These are phyloP conservation scores for Arctium minus DNA, from an alignment of 129 eudicot species.

Conservation along the genomic window DNA sequence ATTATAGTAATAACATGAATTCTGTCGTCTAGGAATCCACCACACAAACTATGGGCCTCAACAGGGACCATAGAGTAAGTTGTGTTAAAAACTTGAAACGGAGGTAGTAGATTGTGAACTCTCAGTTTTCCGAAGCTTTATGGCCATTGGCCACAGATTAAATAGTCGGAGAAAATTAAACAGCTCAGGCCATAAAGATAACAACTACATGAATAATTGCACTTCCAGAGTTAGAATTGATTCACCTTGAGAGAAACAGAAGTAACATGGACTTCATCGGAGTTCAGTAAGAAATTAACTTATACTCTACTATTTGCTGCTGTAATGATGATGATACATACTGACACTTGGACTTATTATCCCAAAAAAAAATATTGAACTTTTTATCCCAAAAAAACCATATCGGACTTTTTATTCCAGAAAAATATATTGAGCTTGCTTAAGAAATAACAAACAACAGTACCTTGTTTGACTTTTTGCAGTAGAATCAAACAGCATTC, in stretches of 20 bases:
- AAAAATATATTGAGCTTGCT: neutral
- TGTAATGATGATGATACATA: neutral
- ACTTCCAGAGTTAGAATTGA: neutral
- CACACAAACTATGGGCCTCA: neutral
- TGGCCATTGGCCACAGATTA: neutral
- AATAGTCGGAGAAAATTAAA: neutral
- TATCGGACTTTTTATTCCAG: neutral
- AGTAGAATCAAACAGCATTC: slow-evolving; percentile 23
- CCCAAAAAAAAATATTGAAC: no score
- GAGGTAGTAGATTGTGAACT: neutral
- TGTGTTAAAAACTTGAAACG: neutral
- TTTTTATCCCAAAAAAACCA: neutral
- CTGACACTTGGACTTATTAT: neutral
- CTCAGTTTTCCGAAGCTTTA: neutral
- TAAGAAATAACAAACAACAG: neutral
- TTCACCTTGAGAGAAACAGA: neutral
- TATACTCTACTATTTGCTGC: neutral
- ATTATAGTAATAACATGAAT: no score
- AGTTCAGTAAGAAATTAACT: neutral
- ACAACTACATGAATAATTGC: neutral
- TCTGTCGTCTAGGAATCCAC: neutral
- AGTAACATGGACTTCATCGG: neutral
- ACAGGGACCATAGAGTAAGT: neutral
- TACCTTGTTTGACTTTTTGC: slow-evolving; percentile 23
- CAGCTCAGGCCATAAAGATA: neutral